Conservation (phyloP, 306 rosid species). For the Lathyrus sativus region DNA sequence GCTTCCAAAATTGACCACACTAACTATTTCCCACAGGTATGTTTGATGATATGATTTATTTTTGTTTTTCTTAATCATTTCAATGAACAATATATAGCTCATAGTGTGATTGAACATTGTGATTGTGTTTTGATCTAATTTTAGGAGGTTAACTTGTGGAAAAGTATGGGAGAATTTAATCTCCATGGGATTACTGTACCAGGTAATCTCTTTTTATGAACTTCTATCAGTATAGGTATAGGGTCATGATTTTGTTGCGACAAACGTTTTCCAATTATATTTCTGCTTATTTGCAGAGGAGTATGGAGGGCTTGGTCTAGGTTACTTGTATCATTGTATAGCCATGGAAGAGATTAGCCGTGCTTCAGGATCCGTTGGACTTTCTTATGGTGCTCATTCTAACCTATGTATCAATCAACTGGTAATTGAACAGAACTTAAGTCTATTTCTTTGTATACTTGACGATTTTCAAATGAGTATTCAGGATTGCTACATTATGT, state of each 20-base stretch:
- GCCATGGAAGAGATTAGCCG: conserved; percentile 98
- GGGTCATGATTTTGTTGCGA: conserved; percentile 10
- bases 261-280: conserved; percentile 29
- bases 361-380: conserved; percentile 97
- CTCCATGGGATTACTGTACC: conserved; percentile 96
- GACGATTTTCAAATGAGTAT: conserved; percentile 29
- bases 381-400: conserved; percentile 95
- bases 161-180: conserved; percentile 87
- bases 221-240: conserved; percentile 25
- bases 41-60: conserved; percentile 21
- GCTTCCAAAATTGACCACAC: conserved; percentile 81
- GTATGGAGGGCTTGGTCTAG: conserved; percentile 96
- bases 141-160: conserved; percentile 94
- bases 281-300: conserved; percentile 67
- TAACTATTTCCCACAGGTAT: conserved; percentile 69
- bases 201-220: conserved; percentile 50
- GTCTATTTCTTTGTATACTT: conserved; percentile 34
- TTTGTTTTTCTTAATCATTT: neutral
- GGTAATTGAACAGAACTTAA: conserved; percentile 52
- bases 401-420: conserved; percentile 91
- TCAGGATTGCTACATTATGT: conserved; percentile 13
- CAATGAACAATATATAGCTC: conserved; percentile 9
- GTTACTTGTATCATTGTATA: conserved; percentile 91
- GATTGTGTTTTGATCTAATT: conserved; percentile 35
- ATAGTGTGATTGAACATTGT: conserved; percentile 16